Base-by-base conservation (phyloP, 768 basidiomycete genomes). In the Kwoniella botswanensis region DNA sequence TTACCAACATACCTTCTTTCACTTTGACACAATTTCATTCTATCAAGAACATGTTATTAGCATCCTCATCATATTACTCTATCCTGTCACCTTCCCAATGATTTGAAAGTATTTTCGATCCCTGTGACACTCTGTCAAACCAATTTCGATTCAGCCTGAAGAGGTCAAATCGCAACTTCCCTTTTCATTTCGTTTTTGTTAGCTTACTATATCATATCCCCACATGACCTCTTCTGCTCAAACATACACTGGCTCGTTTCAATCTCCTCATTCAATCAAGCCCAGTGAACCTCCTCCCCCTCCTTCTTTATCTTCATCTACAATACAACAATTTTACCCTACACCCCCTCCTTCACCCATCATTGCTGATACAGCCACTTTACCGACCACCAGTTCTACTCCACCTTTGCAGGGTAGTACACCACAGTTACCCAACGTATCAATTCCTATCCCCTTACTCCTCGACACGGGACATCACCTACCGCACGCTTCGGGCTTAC, bases 271-370 rank as follows among this genome's bases (percentile, higher is more conserved):
- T 42, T 44, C 15, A 29, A 26, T 18, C 63, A 63, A 67, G 65
- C 65, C 65, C 53, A 68, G 42, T 46, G 21, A 43, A 29, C n/a
- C 15, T 35, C 35, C 35, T 35, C 35, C 35, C 35, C 35, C 35
- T 35, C 35, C 35, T 35, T 9, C 35, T 35, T 35, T 6, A 35
- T 35, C 35, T 35, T 35, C 35, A 50, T 11, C 43, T 21, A n/a
- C 53, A 12, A 24, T 56, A 15, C 61, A 70, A 29, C 26, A 64
- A 1, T 65, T 65, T 46, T 76, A 76, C 44, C 75, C 75, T 18
- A 76, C 75, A 42, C 75, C 75, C 24, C 75, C 75, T n/a, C 59
- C 69, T 26, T 73, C 72, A 43, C 75, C 74, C 4, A 54, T 71
- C 43, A 68, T 75, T 43, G 46, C 53, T 10, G 70, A 74, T 41